phyloP scores from a whole-genome alignment of 2,329 filamentous ascomycete species.

The Xylaria sp. region DNA sequence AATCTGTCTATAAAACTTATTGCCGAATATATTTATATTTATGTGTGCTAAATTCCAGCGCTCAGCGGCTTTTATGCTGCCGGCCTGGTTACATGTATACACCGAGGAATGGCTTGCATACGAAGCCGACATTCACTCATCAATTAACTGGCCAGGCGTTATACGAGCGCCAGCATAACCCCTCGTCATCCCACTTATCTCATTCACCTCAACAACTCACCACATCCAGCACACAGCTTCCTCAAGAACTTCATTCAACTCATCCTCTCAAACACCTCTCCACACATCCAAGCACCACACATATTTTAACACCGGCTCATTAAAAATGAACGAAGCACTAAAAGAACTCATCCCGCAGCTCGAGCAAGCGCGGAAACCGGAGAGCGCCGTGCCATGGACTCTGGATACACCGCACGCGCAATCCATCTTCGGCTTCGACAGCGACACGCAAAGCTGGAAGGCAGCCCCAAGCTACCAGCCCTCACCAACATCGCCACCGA shows the following conservation, averaged over 20 bases:
- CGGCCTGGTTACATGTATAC: not conserved
- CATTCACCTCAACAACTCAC: not conserved
- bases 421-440: constrained; percentile 42
- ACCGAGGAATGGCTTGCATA: not conserved
- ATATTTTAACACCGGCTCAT: not conserved
- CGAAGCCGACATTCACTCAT: not conserved
- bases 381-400: constrained; percentile 40
- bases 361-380: constrained; percentile 33
- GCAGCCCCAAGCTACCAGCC: not conserved
- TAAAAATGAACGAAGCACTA: constrained; percentile 43
- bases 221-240: not conserved
- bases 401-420: constrained; percentile 46
- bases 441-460: constrained; percentile 38
- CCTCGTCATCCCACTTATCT: not conserved
- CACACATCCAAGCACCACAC: not conserved
- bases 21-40: not conserved
- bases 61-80: not conserved
- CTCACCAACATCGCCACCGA: constrained; percentile 1
- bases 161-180: not conserved
- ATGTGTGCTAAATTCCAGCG: not conserved
- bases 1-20: too few relatives aligned
- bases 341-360: constrained; percentile 39
- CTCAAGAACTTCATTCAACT: not conserved
- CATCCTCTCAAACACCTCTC: not conserved
- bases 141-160: not conserved